These are phyloP conservation scores for Cucurbita moschata DNA, from an alignment of 306 rosid species.

Conservation along the genomic window DNA sequence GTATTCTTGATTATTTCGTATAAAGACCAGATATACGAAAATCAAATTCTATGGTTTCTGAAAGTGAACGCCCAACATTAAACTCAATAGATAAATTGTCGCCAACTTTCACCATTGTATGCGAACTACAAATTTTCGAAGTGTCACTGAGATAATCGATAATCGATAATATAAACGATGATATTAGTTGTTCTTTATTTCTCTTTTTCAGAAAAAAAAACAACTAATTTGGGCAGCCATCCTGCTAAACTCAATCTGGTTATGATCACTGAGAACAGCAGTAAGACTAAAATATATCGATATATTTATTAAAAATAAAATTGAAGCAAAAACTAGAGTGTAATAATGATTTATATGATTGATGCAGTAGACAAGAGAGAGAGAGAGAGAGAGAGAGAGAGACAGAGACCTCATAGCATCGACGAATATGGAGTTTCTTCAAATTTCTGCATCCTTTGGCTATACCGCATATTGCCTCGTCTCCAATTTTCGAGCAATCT, in stretches of 20 bases:
- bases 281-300: not conserved
- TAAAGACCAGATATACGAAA: not conserved
- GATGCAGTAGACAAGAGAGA: not conserved
- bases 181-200: not conserved
- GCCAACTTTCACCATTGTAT: no score
- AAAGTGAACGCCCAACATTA: not conserved
- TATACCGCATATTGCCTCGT: conserved; percentile 71
- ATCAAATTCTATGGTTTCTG: not conserved
- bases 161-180: not conserved
- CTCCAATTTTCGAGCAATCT: conserved; percentile 86
- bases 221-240: not conserved
- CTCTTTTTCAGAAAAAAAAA: not conserved
- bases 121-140: no score
- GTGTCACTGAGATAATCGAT: no score
- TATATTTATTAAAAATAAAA: not conserved
- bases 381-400: conserved; percentile 8
- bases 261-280: not conserved
- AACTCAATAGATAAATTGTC: not conserved
- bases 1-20: not conserved
- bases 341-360: not conserved
- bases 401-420: conserved; percentile 98
- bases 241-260: not conserved
- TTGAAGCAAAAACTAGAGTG: not conserved
- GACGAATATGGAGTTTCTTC: conserved; percentile 83
- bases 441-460: conserved; percentile 73